Conservation (phyloP, 192 early-diverging fungal species). For the Funneliformis mosseae region DNA sequence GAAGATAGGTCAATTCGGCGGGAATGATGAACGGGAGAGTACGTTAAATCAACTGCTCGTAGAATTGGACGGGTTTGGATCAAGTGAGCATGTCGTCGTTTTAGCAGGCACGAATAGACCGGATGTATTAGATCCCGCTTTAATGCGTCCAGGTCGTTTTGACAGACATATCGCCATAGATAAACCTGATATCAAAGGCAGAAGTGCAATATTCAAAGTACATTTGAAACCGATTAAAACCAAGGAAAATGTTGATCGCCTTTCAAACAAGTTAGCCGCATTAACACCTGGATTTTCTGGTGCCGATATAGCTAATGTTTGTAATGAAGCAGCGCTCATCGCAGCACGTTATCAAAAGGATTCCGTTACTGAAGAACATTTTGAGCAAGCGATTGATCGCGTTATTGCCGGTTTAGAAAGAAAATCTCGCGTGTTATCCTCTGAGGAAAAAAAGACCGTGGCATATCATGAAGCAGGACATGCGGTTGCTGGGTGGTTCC, state of each 20-base stretch:
- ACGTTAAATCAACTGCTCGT: slow-evolving; percentile 98
- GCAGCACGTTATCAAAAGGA: slow-evolving; percentile 86
- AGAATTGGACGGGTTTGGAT: slow-evolving; percentile 98
- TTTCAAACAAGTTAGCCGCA: slow-evolving; percentile 88
- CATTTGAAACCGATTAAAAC: slow-evolving; percentile 93
- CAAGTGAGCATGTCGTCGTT: slow-evolving; percentile 89
- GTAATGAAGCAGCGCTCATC: slow-evolving; percentile 98
- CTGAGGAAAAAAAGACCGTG: slow-evolving; percentile 98
- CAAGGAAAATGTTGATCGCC: slow-evolving; percentile 72
- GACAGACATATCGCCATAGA: slow-evolving; percentile 98
- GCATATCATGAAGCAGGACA: slow-evolving; percentile 99
- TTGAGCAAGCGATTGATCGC: slow-evolving; percentile 97
- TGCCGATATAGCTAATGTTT: slow-evolving; percentile 97
- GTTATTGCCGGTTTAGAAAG: slow-evolving; percentile 98
- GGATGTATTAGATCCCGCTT: slow-evolving; percentile 93
- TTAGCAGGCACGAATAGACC: slow-evolving; percentile 98
- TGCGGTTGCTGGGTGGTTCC: slow-evolving; percentile 97
- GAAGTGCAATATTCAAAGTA: slow-evolving; percentile 95
- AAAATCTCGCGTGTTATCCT: slow-evolving; percentile 91
- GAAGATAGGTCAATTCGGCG: slow-evolving; percentile 81
- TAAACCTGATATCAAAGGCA: slow-evolving; percentile 94
- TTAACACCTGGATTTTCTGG: slow-evolving; percentile 98
- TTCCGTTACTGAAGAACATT: slow-evolving; percentile 82
- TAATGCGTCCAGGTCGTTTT: slow-evolving; percentile 97
- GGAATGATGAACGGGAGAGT: slow-evolving; percentile 97